Evolutionary conservation across 2,329 filamentous ascomycete species (phyloP), one percentile per base, ranked within the genome.

Genomic region (Talaromyces sp.): DNA sequence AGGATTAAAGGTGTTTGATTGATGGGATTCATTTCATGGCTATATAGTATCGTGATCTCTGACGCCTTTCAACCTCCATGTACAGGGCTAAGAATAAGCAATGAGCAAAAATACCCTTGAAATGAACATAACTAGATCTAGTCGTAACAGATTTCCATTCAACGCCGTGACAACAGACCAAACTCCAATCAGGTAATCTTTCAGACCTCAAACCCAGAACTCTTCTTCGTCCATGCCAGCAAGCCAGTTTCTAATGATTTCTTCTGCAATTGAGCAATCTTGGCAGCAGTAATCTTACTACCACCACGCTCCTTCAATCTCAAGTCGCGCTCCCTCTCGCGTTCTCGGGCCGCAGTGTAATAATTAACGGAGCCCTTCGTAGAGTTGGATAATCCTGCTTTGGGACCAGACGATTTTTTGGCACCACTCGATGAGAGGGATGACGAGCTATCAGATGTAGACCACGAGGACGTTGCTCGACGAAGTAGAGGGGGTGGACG

Each of bases 321-420:
- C 56, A 85, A 80, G 68, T 82, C 81, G 70, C 79, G 82, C 70
- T 87, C 84, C 19, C 85, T 80, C 76, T 88, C 85, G 70, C 82
- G 82, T 72, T 87, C 85, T 63, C 86, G 76, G 1, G 84, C 84
- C 67, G 85, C 78, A 24, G 78, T 75, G 63, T 80, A 85, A 22
- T 84, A 87, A 68, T 87, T 86, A 10, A 88, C 84, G 54, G 84
- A 84, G 33, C 82, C 85, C 77, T 83, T 86, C 72, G 85, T 86
- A n/a, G 81, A 82, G 3, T 83, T 82, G 14, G 84, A 82, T 61
- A 77, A 68, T 1, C 78, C 75, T 6, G 75, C 70, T 54, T 75
- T 70, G 37, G 69, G 69, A 66, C 74, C 68, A 64, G 76, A 76
- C 2, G 48, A 22, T 56, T 63, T 63, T 19, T 48, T 66, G 1